Evolutionary conservation across 2,329 filamentous ascomycete species (phyloP).

Genomic region (Boeremia lycopersici): DNA sequence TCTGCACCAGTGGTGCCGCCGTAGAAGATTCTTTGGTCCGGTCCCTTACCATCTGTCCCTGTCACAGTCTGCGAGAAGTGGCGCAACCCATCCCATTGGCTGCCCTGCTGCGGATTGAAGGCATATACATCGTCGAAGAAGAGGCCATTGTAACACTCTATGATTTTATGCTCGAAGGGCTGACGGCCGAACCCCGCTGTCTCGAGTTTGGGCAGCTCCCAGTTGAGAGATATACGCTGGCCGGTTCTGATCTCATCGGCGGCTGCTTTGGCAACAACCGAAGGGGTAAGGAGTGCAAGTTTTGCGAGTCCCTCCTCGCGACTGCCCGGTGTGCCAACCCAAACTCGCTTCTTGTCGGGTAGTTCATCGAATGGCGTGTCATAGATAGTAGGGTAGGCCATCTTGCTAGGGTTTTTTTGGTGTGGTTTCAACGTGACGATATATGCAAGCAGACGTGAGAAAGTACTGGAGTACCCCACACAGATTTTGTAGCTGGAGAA

Average conservation of each 20-base stretch:
- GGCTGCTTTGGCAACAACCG: slow-evolving; percentile 56
- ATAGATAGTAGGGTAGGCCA: slow-evolving; percentile 11
- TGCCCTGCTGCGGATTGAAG: slow-evolving; percentile 3
- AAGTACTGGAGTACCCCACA: too few relatives aligned
- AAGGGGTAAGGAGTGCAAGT: slow-evolving; percentile 59
- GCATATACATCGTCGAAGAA: slow-evolving; percentile 26
- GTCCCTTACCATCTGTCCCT: slow-evolving; percentile 5
- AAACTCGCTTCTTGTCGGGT: slow-evolving; percentile 56
- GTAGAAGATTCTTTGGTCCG: slow-evolving; percentile 24
- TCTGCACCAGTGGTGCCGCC: slow-evolving; percentile 26
- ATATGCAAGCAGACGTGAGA: too few relatives aligned
- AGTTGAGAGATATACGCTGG: slow-evolving; percentile 56
- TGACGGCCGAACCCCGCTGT: slow-evolving; percentile 57
- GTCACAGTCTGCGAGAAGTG: slow-evolving; percentile 19
- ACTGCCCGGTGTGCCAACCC: slow-evolving; percentile 54
- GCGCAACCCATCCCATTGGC: background rate
- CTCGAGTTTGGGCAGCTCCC: slow-evolving; percentile 61
- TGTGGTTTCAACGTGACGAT: too few relatives aligned
- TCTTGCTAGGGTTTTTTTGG: too few relatives aligned
- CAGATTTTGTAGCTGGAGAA: too few relatives aligned
- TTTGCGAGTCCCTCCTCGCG: slow-evolving; percentile 59
- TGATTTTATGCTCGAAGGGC: slow-evolving; percentile 56
- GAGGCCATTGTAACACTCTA: slow-evolving; percentile 49
- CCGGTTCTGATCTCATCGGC: slow-evolving; percentile 57
- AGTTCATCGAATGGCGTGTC: slow-evolving; percentile 52